Percentiles rank a stretch among this genome's conserved stretches.
Conservation (phyloP, 2,329 filamentous ascomycete genomes). For the Ophiosphaerella herpotricha region DNA sequence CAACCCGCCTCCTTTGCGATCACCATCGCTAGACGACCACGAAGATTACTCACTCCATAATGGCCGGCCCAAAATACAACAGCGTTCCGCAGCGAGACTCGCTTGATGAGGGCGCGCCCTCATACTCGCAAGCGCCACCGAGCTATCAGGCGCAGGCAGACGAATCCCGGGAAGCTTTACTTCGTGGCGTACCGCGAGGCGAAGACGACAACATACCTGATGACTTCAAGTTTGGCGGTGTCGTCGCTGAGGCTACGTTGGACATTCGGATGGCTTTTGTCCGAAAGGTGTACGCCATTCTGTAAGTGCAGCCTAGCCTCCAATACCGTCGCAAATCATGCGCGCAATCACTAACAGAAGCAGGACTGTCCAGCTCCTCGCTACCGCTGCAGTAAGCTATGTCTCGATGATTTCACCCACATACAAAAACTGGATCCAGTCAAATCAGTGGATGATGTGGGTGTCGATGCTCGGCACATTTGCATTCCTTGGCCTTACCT, state of each 20-base stretch:
- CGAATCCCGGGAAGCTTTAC: slow-evolving; percentile 61
- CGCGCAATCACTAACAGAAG: slow-evolving; percentile 14
- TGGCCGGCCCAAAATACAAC: slow-evolving; percentile 83
- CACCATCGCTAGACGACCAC: slow-evolving; percentile 1
- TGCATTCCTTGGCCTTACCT: slow-evolving; percentile 45
- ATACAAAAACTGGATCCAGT: slow-evolving; percentile 88
- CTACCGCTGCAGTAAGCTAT: slow-evolving; percentile 78
- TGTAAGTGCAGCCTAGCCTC: slow-evolving; percentile 55
- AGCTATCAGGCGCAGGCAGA: slow-evolving; percentile 71
- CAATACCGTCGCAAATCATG: neutral
- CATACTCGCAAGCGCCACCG: slow-evolving; percentile 78
- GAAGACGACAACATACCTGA: slow-evolving; percentile 93
- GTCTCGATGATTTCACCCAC: slow-evolving; percentile 80
- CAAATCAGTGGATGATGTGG: slow-evolving; percentile 82
- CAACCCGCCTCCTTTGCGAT: neutral
- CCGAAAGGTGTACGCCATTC: slow-evolving; percentile 96
- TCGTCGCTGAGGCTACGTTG: slow-evolving; percentile 88
- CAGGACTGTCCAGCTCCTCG: slow-evolving; percentile 84
- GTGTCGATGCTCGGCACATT: slow-evolving; percentile 64
- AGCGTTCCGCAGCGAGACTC: slow-evolving; percentile 85
- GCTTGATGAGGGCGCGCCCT: slow-evolving; percentile 62
- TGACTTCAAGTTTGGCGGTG: slow-evolving; percentile 98
- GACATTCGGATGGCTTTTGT: slow-evolving; percentile 97
- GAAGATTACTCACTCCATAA: slow-evolving; percentile 41
- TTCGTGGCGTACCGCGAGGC: slow-evolving; percentile 68